phyloP scores from a whole-genome alignment of 306 rosid species.

The Vicia faba region DNA sequence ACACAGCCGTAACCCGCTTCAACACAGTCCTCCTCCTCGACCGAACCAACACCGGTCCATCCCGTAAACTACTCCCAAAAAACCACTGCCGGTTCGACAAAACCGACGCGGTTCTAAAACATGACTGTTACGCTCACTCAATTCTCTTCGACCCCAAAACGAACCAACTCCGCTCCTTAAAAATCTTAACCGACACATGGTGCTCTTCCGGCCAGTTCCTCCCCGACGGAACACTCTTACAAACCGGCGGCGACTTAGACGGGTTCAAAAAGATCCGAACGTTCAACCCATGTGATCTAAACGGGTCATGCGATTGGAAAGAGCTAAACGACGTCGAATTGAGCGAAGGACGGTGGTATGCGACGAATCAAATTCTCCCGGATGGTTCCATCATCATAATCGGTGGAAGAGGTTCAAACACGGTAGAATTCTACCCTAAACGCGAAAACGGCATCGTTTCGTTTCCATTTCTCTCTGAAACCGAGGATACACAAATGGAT shows the following conservation, averaged over 20 bases:
- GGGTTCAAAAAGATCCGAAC: slow-evolving; percentile 69
- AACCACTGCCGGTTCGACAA: slow-evolving; percentile 65
- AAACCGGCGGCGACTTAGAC: slow-evolving; percentile 82
- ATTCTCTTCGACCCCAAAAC: slow-evolving; percentile 58
- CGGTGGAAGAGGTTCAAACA: slow-evolving; percentile 72
- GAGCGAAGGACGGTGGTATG: slow-evolving; percentile 69
- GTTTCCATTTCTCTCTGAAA: slow-evolving; percentile 60
- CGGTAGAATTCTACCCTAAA: slow-evolving; percentile 67
- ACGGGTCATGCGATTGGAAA: slow-evolving; percentile 63
- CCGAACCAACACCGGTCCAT: slow-evolving; percentile 81
- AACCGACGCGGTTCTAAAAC: slow-evolving; percentile 55
- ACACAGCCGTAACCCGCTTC: slow-evolving; percentile 88
- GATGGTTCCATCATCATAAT: slow-evolving; percentile 72
- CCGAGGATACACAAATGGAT: slow-evolving; percentile 79
- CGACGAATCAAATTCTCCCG: slow-evolving; percentile 74
- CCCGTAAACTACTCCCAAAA: slow-evolving; percentile 54
- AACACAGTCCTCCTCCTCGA: slow-evolving; percentile 83
- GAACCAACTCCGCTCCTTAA: slow-evolving; percentile 65
- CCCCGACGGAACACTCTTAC: slow-evolving; percentile 73
- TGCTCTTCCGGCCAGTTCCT: slow-evolving; percentile 93
- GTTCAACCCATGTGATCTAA: slow-evolving; percentile 59
- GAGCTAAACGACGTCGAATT: slow-evolving; percentile 65
- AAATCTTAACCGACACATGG: slow-evolving; percentile 87
- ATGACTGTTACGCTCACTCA: slow-evolving; percentile 88
- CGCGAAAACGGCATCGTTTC: slow-evolving; percentile 52